Evolutionary conservation across 2,329 filamentous ascomycete species (phyloP).

Genomic region (Pezicula radicicola): DNA sequence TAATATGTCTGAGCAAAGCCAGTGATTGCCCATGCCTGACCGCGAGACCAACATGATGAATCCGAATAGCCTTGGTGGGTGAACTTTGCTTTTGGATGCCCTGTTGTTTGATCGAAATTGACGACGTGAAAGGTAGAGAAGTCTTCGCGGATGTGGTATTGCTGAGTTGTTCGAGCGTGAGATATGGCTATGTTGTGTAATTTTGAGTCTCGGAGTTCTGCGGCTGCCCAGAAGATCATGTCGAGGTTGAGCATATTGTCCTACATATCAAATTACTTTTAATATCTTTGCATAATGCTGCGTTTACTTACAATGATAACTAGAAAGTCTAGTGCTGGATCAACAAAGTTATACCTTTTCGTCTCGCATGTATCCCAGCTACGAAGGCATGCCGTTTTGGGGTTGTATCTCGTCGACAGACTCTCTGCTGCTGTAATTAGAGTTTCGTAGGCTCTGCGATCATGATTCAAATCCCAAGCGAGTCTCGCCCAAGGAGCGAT

Average conservation of each 20-base stretch:
- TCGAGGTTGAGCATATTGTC: slow-evolving; percentile 41
- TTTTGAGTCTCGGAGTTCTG: slow-evolving; percentile 25
- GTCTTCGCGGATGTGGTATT: slow-evolving; percentile 37
- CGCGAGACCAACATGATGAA: slow-evolving; percentile 42
- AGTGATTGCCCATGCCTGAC: slow-evolving; percentile 46
- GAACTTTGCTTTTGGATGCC: slow-evolving; percentile 34
- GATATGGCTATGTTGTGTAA: slow-evolving; percentile 33
- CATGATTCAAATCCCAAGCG: slow-evolving; percentile 36
- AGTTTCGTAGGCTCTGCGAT: slow-evolving; percentile 31
- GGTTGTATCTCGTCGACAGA: slow-evolving; percentile 34
- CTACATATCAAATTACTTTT: slow-evolving; percentile 9
- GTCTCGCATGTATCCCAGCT: slow-evolving; percentile 43
- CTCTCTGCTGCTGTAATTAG: slow-evolving; percentile 33
- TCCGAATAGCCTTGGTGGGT: slow-evolving; percentile 45
- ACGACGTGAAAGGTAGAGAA: slow-evolving; percentile 40
- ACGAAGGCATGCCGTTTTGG: slow-evolving; percentile 31
- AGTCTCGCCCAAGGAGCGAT: slow-evolving; percentile 34
- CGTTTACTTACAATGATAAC: slow-evolving; percentile 34
- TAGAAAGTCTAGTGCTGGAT: slow-evolving; percentile 34
- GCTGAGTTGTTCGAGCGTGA: slow-evolving; percentile 37
- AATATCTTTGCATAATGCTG: no score
- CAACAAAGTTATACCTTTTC: slow-evolving; percentile 32
- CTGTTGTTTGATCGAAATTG: slow-evolving; percentile 40
- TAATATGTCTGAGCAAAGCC: slow-evolving; percentile 43
- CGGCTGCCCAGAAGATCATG: slow-evolving; percentile 38